Conservation (phyloP, 2,329 filamentous ascomycete genomes). For the Plenodomus biglobosus region DNA sequence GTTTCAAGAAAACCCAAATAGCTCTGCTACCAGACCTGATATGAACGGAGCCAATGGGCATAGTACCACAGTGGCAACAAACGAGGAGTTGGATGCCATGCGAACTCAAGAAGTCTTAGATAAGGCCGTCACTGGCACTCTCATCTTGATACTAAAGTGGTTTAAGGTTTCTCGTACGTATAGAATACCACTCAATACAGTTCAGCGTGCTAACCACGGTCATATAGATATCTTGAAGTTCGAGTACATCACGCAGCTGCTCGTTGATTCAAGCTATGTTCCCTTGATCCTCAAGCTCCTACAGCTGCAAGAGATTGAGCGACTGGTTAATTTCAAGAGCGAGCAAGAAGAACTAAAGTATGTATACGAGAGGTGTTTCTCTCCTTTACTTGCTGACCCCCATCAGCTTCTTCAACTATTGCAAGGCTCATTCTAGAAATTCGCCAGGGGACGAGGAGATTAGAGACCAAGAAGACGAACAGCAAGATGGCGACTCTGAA, state of each 20-base stretch:
- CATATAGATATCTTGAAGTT: slow-evolving; percentile 83
- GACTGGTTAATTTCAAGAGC: slow-evolving; percentile 80
- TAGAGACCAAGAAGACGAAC: slow-evolving; percentile 18
- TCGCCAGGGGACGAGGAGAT: slow-evolving; percentile 33
- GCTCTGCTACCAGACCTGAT: slow-evolving; percentile 34
- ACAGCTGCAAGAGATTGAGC: slow-evolving; percentile 90
- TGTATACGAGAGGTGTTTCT: slow-evolving; percentile 18
- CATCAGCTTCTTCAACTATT: slow-evolving; percentile 87
- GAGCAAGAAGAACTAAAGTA: slow-evolving; percentile 82
- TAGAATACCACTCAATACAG: not conserved
- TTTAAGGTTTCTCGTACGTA: slow-evolving; percentile 86
- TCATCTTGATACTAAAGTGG: slow-evolving; percentile 92
- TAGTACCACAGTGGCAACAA: slow-evolving; percentile 33
- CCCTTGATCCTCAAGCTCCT: slow-evolving; percentile 91
- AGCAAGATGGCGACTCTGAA: slow-evolving; percentile 33
- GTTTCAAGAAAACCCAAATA: slow-evolving; percentile 47
- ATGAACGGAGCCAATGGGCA: slow-evolving; percentile 38
- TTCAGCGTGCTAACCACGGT: not conserved
- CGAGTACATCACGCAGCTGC: slow-evolving; percentile 89
- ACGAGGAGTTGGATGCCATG: slow-evolving; percentile 78
- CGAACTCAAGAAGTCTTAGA: slow-evolving; percentile 83
- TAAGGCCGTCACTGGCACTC: slow-evolving; percentile 87
- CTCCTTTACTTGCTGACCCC: slow-evolving; percentile 11
- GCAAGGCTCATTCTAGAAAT: slow-evolving; percentile 70
- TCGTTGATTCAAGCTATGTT: slow-evolving; percentile 93